Conservation (phyloP, 2,329 filamentous ascomycete genomes). For the Ophiostoma pallidulum region DNA sequence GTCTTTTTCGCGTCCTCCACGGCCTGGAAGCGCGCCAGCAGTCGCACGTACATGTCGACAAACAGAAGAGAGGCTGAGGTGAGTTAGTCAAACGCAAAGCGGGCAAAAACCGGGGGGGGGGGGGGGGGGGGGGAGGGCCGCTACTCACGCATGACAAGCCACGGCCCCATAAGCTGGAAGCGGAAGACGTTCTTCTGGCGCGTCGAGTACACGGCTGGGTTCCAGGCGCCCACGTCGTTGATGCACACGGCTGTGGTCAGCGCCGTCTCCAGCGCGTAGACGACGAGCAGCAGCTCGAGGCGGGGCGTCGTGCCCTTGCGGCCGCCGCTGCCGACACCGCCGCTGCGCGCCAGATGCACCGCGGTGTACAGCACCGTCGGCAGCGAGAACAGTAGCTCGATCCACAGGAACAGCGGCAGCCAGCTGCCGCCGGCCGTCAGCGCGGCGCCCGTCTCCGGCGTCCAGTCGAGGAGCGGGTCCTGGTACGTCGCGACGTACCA, state of each 20-base stretch:
- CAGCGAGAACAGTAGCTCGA: conserved; percentile 42
- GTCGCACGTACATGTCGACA: conserved; percentile 45
- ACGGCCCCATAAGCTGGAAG: conserved; percentile 42
- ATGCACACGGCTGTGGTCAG: conserved; percentile 44
- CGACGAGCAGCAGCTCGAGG: conserved; percentile 41
- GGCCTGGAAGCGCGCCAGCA: conserved; percentile 31
- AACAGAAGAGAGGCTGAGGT: conserved; percentile 38
- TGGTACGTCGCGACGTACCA: conserved; percentile 40
- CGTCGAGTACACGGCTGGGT: conserved; percentile 32
- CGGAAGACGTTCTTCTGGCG: conserved; percentile 38
- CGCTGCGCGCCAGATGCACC: too few species aligned
- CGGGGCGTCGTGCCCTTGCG: conserved; percentile 24
- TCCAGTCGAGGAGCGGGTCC: conserved; percentile 42
- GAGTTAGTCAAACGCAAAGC: background rate
- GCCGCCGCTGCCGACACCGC: background rate
- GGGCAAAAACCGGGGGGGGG: conserved; percentile 3
- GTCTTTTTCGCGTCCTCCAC: conserved; percentile 34
- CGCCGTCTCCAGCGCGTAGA: conserved; percentile 42
- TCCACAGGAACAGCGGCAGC: conserved; percentile 40
- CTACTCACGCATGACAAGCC: conserved; percentile 45
- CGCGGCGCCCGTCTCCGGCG: conserved; percentile 18
- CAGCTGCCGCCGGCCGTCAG: conserved; percentile 29
- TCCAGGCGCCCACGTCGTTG: conserved; percentile 41
- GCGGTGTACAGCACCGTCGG: conserved; percentile 41
- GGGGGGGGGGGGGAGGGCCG: too few species aligned